Conservation (phyloP, 805 yeast species). For the Wickerhamomyces ciferrii region DNA sequence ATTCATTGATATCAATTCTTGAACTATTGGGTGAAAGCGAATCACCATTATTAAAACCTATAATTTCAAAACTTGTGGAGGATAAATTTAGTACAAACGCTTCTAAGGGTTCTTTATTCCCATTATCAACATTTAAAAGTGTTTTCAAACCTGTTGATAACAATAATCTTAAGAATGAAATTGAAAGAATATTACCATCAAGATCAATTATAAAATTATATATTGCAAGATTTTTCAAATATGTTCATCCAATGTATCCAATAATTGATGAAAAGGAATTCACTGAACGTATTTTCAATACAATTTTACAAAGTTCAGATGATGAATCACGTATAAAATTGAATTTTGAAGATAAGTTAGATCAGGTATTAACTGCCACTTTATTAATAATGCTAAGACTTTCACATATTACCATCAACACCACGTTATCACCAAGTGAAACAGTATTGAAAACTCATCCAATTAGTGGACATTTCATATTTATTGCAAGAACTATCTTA, state of each 20-base stretch:
- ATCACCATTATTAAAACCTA: background rate
- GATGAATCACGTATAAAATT: constrained; percentile 22
- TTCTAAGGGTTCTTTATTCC: constrained; percentile 1
- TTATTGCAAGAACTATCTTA: constrained; percentile 32
- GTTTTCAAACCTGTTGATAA: constrained; percentile 11
- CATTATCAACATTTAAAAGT: background rate
- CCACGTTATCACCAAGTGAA: constrained; percentile 8
- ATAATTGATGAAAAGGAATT: constrained; percentile 36
- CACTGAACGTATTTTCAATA: constrained; percentile 18
- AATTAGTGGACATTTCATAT: constrained; percentile 30
- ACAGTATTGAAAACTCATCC: constrained; percentile 29
- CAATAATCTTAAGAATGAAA: constrained; percentile 27
- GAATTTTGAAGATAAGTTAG: constrained; percentile 32
- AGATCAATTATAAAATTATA: constrained; percentile 34
- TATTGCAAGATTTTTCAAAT: constrained; percentile 35
- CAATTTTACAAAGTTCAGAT: constrained; percentile 29
- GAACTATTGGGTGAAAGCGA: background rate
- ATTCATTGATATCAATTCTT: background rate
- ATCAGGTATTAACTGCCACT: constrained; percentile 34
- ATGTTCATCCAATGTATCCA: constrained; percentile 44
- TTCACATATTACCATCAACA: constrained; percentile 34
- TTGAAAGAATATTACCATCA: constrained; percentile 32
- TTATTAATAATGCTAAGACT: constrained; percentile 36
- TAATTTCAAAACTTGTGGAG: background rate
- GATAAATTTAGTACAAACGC: constrained; percentile 1